phyloP scores from a whole-genome alignment of 805 yeast genomes.

The Saturnispora sanitii region DNA sequence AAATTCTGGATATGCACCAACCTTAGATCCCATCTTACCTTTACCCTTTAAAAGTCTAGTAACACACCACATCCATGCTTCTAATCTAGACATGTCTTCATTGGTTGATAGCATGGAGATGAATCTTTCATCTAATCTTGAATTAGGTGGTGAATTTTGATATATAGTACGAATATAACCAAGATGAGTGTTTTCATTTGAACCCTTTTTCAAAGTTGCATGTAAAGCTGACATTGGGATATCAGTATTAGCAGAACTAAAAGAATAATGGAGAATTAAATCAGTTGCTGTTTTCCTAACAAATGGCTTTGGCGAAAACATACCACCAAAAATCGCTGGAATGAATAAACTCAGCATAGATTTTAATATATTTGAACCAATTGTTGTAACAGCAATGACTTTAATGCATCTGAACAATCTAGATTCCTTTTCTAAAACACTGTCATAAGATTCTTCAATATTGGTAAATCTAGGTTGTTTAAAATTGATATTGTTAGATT shows the following conservation, averaged over 20 bases:
- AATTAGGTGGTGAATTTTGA: constrained; percentile 12
- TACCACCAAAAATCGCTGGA: constrained; percentile 66
- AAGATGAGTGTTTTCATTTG: constrained; percentile 28
- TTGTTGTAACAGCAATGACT: constrained; percentile 60
- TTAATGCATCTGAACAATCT: constrained; percentile 73
- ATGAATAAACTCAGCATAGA: constrained; percentile 41
- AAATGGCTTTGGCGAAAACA: constrained; percentile 67
- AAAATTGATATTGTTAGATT: not conserved
- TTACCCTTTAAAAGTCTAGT: constrained; percentile 41
- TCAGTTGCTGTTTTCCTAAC: constrained; percentile 82
- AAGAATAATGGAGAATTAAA: constrained; percentile 47
- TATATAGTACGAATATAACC: constrained; percentile 22
- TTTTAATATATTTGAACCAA: constrained; percentile 60
- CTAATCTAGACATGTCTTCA: constrained; percentile 23
- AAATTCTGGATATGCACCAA: constrained; percentile 84
- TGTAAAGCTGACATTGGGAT: constrained; percentile 17
- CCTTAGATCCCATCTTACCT: constrained; percentile 83
- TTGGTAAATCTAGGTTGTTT: constrained; percentile 20
- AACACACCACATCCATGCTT: constrained; percentile 28
- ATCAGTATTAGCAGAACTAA: constrained; percentile 18
- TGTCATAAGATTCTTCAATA: constrained; percentile 24
- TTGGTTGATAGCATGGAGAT: constrained; percentile 19
- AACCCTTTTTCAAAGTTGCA: constrained; percentile 20
- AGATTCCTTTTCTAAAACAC: constrained; percentile 54
- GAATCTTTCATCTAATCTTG: constrained; percentile 21